Percentiles rank a stretch among this genome's conserved stretches.
Conservation (phyloP, 805 yeast genomes). For the Saccharomycopsis fibuligera region DNA sequence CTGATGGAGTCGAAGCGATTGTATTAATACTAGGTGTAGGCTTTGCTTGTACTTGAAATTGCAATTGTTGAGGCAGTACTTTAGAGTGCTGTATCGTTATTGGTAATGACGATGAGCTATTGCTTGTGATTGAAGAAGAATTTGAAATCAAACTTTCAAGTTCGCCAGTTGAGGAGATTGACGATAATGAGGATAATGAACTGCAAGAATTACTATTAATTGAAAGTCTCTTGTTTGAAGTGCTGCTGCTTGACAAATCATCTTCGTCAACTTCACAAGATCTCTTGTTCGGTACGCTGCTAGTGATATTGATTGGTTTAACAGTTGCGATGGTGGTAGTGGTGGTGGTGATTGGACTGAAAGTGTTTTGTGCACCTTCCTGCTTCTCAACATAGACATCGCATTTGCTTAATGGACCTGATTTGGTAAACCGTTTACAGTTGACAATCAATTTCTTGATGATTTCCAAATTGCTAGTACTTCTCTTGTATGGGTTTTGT, state of each 20-base stretch:
- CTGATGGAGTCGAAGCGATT: neutral
- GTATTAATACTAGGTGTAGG: neutral
- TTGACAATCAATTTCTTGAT: constrained; percentile 13
- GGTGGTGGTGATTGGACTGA: neutral
- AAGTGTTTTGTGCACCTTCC: neutral
- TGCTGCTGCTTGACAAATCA: neutral
- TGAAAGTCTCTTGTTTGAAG: neutral
- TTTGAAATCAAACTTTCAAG: neutral
- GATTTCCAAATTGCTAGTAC: constrained; percentile 8
- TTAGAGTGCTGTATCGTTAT: neutral
- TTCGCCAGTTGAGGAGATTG: too few species aligned
- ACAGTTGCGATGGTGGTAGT: neutral
- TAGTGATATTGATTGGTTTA: neutral
- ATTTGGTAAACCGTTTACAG: constrained; percentile 20
- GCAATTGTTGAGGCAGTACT: too few species aligned
- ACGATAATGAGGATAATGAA: too few species aligned
- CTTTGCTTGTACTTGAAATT: too few species aligned
- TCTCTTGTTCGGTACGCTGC: neutral
- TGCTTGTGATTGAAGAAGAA: neutral
- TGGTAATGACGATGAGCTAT: constrained; percentile 1
- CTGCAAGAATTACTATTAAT: neutral
- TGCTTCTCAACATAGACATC: neutral
- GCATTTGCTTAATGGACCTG: constrained; percentile 12
- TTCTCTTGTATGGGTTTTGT: constrained; percentile 18
- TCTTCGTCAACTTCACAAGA: too few species aligned